Evolutionary conservation across 2,329 filamentous ascomycete species (phyloP), one percentile per base, ranked within the genome.

Genomic region (Lachnellula hyalina): DNA sequence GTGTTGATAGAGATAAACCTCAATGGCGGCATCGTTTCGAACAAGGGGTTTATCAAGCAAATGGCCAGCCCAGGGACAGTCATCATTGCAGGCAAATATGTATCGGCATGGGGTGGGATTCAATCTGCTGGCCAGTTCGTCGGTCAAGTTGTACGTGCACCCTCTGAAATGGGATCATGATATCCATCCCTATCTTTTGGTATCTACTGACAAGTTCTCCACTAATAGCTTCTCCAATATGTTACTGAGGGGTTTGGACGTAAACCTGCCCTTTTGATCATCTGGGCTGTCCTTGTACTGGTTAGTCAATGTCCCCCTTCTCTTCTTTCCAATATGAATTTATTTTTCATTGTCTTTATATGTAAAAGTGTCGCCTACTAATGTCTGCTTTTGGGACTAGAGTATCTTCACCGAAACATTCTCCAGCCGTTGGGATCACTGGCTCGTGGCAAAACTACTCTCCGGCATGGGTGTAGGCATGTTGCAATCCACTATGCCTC

Each of bases 191-290:
- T 14, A 17, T 32, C 2, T 11, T 32, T 32, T 11, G 4, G 28
- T 32, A 32, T 32, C 11, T 47, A 34, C 46, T 59, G 23, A 58
- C 47, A 12, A 21, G 19, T 4, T n/a, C 2, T 40, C 8, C 8
- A 11, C 8, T 32, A 11, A 1, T 19, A 61, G 59, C 51, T 59
- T n/a, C 57, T 61, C 12, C 59, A 61, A 46, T 61, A 50, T 41
- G 59, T 55, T 1, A 69, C 68, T 0, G 62, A 61, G 32, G 54
- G 55, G n/a, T 65, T 66, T 41, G 70, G 70, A 15, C 63, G 69
- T n/a, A 71, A 72, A 53, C 55, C 58, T 0, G 61, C 68, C 23
- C 67, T 72, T 63, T 65, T 67, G 15, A 62, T 60, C 12, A 63
- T 67, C 51, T 71, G 68, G 69, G 56, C 63, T 7, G 59, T 71